phyloP scores from a whole-genome alignment of 805 yeast species.

The Martiniozyma abietophila region DNA sequence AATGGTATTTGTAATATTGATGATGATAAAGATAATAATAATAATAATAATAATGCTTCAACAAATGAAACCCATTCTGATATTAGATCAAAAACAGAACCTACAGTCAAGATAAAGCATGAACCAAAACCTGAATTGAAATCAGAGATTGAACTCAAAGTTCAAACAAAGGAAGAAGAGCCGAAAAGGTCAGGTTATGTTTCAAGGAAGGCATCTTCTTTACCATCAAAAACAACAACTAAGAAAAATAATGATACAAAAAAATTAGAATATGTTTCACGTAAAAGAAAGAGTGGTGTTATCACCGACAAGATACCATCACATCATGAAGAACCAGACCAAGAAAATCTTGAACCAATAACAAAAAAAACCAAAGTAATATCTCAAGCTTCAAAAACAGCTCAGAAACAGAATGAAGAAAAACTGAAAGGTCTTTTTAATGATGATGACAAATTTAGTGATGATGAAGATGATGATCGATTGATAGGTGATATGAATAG shows the following conservation, averaged over 20 bases:
- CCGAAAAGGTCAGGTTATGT: slow-evolving; percentile 13
- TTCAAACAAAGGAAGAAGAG: neutral
- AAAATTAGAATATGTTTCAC: slow-evolving; percentile 7
- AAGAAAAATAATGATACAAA: slow-evolving; percentile 5
- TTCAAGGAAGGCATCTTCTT: slow-evolving; percentile 13
- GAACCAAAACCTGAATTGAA: neutral
- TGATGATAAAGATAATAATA: neutral
- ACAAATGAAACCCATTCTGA: neutral
- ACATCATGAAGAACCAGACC: slow-evolving; percentile 6
- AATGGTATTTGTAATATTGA: slow-evolving; percentile 1
- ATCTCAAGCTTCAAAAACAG: slow-evolving; percentile 6
- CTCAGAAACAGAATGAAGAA: slow-evolving; percentile 10
- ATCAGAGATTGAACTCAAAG: neutral
- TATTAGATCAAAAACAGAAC: slow-evolving; percentile 1
- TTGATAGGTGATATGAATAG: slow-evolving; percentile 4
- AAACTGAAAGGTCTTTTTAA: slow-evolving; percentile 13
- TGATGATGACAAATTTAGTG: slow-evolving; percentile 18
- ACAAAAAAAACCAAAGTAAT: slow-evolving; percentile 16
- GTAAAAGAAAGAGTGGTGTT: slow-evolving; percentile 11
- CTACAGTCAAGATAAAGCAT: neutral
- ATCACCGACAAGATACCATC: neutral
- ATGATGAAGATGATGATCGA: slow-evolving; percentile 2
- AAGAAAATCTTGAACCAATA: neutral
- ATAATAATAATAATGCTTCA: neutral
- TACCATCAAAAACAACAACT: slow-evolving; percentile 9